Evolutionary conservation across 768 basidiomycete genomes (phyloP).

Genomic region (Russula vinacea): DNA sequence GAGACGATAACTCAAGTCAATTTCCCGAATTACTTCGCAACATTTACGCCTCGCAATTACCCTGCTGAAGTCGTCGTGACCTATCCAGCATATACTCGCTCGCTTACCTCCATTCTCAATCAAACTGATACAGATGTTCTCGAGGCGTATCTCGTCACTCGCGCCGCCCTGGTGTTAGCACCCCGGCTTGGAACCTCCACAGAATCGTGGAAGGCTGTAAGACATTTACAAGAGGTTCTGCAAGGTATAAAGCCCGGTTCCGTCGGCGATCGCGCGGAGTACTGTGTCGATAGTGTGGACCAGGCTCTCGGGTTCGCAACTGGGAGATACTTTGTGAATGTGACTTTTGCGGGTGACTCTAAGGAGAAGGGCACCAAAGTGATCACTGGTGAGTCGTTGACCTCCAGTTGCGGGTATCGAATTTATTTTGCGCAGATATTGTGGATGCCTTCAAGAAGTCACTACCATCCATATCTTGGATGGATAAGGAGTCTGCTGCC

Average conservation of each 20-base stretch:
- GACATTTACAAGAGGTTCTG: slow-evolving; percentile 66
- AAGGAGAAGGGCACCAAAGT: slow-evolving; percentile 77
- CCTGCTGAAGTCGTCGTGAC: slow-evolving; percentile 78
- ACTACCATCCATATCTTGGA: slow-evolving; percentile 76
- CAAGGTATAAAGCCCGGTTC: slow-evolving; percentile 86
- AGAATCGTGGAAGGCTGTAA: slow-evolving; percentile 72
- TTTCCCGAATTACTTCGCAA: slow-evolving; percentile 81
- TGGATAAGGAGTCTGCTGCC: slow-evolving; percentile 78
- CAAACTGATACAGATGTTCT: slow-evolving; percentile 65
- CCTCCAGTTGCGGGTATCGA: background rate
- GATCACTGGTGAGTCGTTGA: slow-evolving; percentile 60
- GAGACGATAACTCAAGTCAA: slow-evolving; percentile 69
- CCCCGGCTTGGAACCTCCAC: slow-evolving; percentile 71
- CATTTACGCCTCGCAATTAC: slow-evolving; percentile 75
- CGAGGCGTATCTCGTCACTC: slow-evolving; percentile 84
- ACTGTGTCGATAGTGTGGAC: slow-evolving; percentile 74
- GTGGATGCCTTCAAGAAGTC: slow-evolving; percentile 80
- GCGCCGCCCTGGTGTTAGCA: slow-evolving; percentile 65
- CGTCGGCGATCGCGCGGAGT: slow-evolving; percentile 76
- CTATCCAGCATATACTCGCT: slow-evolving; percentile 69
- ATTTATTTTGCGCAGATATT: slow-evolving; percentile 50
- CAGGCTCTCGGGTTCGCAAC: slow-evolving; percentile 80
- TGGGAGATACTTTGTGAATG: slow-evolving; percentile 85
- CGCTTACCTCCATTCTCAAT: slow-evolving; percentile 66
- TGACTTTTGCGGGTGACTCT: slow-evolving; percentile 75